Conservation (phyloP, 2,329 filamentous ascomycete species). For the Berkeleyomyces rouxiae region DNA sequence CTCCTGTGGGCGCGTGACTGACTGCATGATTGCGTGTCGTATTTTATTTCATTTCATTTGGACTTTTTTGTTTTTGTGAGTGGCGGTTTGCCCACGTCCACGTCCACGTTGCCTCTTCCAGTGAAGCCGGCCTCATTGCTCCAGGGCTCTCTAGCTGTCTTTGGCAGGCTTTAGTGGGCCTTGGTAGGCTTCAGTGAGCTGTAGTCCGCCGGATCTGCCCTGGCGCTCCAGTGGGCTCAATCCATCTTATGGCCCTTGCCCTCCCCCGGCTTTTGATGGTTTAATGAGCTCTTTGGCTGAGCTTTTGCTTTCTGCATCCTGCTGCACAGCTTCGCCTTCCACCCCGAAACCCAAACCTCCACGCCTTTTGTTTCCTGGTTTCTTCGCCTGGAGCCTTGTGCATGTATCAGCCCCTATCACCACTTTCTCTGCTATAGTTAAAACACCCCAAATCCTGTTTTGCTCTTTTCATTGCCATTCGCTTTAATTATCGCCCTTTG, state of each 20-base stretch:
- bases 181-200: too few species aligned
- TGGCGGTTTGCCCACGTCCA: too few species aligned
- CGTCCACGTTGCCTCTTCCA: background rate
- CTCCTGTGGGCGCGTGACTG: too few species aligned
- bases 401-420: slow-evolving; percentile 5
- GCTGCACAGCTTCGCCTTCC: background rate
- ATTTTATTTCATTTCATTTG: too few species aligned
- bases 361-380: background rate
- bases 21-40: too few species aligned
- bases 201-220: too few species aligned
- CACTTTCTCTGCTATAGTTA: background rate
- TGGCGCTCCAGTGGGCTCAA: background rate
- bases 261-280: background rate
- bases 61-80: too few species aligned
- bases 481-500: background rate
- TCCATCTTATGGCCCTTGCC: background rate
- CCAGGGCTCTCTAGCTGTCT: background rate
- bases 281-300: slow-evolving; percentile 1
- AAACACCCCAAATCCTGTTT: background rate
- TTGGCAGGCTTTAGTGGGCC: too few species aligned
- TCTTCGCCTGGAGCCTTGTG: background rate
- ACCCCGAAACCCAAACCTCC: background rate
- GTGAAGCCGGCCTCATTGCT: background rate
- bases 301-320: background rate
- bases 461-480: background rate